Base-by-base conservation (phyloP, 2,329 filamentous ascomycete genomes). In the Xylariaceae sp. region DNA sequence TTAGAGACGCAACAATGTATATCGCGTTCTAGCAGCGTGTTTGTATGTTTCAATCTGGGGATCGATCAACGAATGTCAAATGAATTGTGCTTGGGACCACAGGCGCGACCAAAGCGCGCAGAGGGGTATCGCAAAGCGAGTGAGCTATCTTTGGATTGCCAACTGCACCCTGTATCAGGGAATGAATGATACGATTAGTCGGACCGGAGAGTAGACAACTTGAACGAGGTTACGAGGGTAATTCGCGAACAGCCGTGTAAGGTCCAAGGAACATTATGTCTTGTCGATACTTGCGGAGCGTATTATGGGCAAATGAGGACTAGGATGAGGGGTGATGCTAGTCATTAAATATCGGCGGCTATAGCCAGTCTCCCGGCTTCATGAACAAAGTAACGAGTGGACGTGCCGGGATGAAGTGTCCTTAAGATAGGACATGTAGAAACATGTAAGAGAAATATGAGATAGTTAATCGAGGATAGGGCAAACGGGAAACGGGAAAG, bases 21-120 rank as follows among this genome's bases (percentile, higher is more conserved):
- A 39, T 51, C 57, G 53, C 44, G 51, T 52, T 47, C 12, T 48
- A 40, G 43, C 19, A 45, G 40, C 47, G 46, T 50, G 21, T 46
- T 44, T 45, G 50, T 18, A 44, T 46, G 61, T 65, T 65, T 65
- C 54, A 22, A 22, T 41, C 5, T 13, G 53, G 18, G 47, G 36
- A 19, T 22, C 36, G 57, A 59, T 59, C 45, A 54, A 52, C 64
- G 58, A 67, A 65, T n/a, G n/a, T n/a, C n/a, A n/a, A n/a, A n/a
- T 63, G 50, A 54, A 66, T 59, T 57, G 16, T 48, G 42, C 39
- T 40, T 37, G 10, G 8, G 32, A 49, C 50, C 29, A n/a, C 32
- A 41, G 32, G 36, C 26, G 46, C 44, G 51, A 36, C 43, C 49
- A 56, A 54, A 57, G 52, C 53, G n/a, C n/a, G n/a, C 51, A 58